phyloP scores from a whole-genome alignment of 2,329 filamentous ascomycete genomes.

The Sporothrix euskadiensis region DNA sequence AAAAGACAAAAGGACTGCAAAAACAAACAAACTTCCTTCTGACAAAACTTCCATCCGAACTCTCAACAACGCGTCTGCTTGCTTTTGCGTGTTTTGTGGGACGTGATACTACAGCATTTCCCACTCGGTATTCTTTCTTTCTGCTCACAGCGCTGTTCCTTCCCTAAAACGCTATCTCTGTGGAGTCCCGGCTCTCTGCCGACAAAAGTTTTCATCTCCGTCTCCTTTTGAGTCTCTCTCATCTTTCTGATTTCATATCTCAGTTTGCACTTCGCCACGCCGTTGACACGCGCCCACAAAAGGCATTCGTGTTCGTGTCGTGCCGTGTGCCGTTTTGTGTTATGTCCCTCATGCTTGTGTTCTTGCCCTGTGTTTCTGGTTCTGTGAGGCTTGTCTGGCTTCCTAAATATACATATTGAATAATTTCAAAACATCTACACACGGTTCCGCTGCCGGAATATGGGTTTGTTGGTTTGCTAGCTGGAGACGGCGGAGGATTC shows the following conservation, averaged over 20 bases:
- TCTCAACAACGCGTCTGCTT: constrained; percentile 5
- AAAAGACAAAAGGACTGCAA: neutral
- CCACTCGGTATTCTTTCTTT: neutral
- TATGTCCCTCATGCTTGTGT: neutral
- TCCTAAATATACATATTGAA: neutral
- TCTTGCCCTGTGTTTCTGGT: neutral
- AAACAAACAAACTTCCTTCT: neutral
- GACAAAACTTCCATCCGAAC: constrained; percentile 3
- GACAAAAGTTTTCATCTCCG: neutral
- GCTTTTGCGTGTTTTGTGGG: constrained; percentile 8
- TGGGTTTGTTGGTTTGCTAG: neutral
- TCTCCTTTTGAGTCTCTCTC: neutral
- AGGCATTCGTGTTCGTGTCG: constrained; percentile 9
- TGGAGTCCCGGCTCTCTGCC: neutral
- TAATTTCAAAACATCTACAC: constrained; percentile 11
- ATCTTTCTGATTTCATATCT: neutral
- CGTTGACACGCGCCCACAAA: constrained; percentile 7
- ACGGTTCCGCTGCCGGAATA: neutral
- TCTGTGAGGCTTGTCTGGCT: neutral
- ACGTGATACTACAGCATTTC: constrained; percentile 7
- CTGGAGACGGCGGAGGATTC: neutral
- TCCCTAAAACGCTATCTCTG: constrained; percentile 2
- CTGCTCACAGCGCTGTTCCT: neutral
- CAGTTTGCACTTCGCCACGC: neutral
- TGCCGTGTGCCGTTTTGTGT: constrained; percentile 9